Evolutionary conservation across 495 filamentous ascomycete genomes (phyloP).

Genomic region (Rhizodiscina lignyota): DNA sequence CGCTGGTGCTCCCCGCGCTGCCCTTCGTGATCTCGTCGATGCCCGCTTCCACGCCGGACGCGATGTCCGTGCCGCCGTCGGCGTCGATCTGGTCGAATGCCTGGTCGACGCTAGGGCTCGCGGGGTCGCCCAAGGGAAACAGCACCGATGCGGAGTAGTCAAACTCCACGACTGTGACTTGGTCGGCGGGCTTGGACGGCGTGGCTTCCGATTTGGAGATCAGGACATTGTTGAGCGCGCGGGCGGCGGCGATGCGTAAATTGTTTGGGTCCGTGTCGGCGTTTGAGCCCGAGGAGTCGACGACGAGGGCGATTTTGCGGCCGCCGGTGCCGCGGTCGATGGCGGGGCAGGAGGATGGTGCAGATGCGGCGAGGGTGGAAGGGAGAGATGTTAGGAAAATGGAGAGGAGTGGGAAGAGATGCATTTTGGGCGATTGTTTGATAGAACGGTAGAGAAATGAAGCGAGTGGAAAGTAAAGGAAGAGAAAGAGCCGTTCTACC

Average conservation of each 20-base stretch:
- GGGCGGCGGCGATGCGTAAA: slow-evolving; percentile 14
- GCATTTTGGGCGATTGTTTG: no score
- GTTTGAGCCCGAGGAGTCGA: slow-evolving; percentile 19
- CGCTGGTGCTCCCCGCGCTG: slow-evolving; percentile 7
- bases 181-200: slow-evolving; percentile 10
- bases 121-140: slow-evolving; percentile 18
- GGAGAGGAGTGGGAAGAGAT: no score
- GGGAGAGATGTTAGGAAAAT: no score
- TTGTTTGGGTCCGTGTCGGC: slow-evolving; percentile 10
- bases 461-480: no score
- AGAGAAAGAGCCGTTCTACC: no score
- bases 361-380: no score
- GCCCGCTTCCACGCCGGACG: slow-evolving; percentile 13
- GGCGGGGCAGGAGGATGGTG: no score
- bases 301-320: slow-evolving; percentile 13
- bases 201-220: slow-evolving; percentile 11
- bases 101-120: slow-evolving; percentile 4
- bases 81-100: slow-evolving; percentile 3
- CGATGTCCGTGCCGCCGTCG: slow-evolving; percentile 11
- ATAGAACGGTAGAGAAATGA: no score
- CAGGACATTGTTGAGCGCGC: slow-evolving; percentile 14
- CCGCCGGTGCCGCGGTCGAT: slow-evolving; percentile 2
- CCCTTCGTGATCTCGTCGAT: slow-evolving; percentile 9
- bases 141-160: slow-evolving; percentile 6
- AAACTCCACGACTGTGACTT: slow-evolving; percentile 18